Evolutionary conservation across 352 stramenopile genomes (phyloP), one percentile per base, ranked within the genome.

Genomic region (Pythium pyrilobum): DNA sequence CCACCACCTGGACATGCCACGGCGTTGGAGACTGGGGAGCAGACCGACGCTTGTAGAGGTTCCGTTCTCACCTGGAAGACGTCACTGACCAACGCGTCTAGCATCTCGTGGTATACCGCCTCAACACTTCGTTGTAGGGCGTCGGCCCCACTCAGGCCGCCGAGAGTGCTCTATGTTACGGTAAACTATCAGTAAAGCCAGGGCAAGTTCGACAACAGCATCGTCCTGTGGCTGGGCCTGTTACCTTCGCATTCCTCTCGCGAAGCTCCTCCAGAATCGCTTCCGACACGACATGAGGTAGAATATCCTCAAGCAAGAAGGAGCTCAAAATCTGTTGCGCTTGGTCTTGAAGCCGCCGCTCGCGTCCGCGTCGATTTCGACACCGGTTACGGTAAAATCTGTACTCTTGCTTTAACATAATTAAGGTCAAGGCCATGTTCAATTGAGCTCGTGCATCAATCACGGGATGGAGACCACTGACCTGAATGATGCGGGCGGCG

Each of bases 401-500:
- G 58, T 62, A 84, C 56, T 81, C 71, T 34, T 51, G 56, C 74
- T 84, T 45, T 20, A 36, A 34, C 48, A 21, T 23, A 29, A 7
- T 45, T 20, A 36, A 34, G 45, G 27, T 23, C 34, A 7, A 29
- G 1, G 23, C 8, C 29, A 33, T 5, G 28, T 23, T 12, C n/a
- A 18, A 36, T 36, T 13, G 8, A 36, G 13, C 31, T 13, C 8
- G 13, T 13, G 31, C 31, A 8, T n/a, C n/a, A n/a, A n/a, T 43
- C 45, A 23, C 10, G 8, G 23, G 18, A 21, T 24, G 16, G 11
- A 37, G 15, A 25, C 45, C 3, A 29, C 18, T 20, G 31, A 85
- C 74, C 62, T 85, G 74, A 25, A 85, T 79, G 44, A 68, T 56
- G 2, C 20, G 48, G 13, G 69, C 74, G 18, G 74, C 71, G 16